Percentiles rank a stretch among this genome's conserved stretches.
Evolutionary conservation across 2,329 filamentous ascomycete species (phyloP).

Genomic region (Cercospora sp.): DNA sequence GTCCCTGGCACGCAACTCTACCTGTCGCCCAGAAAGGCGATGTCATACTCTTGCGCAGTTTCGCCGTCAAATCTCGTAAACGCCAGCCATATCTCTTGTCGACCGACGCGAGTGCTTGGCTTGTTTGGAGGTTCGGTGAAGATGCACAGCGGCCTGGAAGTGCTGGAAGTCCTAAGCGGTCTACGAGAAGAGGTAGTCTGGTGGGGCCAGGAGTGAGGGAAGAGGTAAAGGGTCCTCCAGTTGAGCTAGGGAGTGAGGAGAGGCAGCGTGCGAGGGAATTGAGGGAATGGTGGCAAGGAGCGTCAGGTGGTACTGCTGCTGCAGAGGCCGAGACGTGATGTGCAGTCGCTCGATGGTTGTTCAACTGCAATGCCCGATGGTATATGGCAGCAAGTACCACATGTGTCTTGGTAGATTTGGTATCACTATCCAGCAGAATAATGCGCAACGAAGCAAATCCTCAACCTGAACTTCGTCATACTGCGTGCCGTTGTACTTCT

Average conservation of each 20-base stretch:
- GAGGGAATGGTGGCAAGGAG: slow-evolving; percentile 43
- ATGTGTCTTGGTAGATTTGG: not conserved
- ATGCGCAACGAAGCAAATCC: not conserved
- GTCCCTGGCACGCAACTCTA: slow-evolving; percentile 45
- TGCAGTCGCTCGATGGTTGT: no score
- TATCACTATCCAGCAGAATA: not conserved
- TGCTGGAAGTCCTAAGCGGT: slow-evolving; percentile 29
- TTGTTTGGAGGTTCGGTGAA: slow-evolving; percentile 45
- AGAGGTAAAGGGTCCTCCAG: slow-evolving; percentile 48
- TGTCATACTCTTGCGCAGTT: slow-evolving; percentile 46
- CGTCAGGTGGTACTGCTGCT: not conserved
- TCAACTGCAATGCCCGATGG: not conserved
- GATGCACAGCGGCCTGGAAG: slow-evolving; percentile 27
- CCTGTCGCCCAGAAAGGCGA: slow-evolving; percentile 47
- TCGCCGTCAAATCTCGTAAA: slow-evolving; percentile 46
- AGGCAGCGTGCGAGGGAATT: slow-evolving; percentile 44
- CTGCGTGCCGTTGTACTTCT: not conserved
- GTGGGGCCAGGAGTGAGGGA: slow-evolving; percentile 36
- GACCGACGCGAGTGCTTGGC: slow-evolving; percentile 49
- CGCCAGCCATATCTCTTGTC: slow-evolving; percentile 42
- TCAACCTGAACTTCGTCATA: not conserved
- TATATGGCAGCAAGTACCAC: not conserved
- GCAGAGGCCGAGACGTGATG: not conserved
- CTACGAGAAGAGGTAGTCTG: slow-evolving; percentile 28
- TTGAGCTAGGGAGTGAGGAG: slow-evolving; percentile 50